Base-by-base conservation (phyloP, 495 filamentous ascomycete species). In the Cercophora scortea region DNA sequence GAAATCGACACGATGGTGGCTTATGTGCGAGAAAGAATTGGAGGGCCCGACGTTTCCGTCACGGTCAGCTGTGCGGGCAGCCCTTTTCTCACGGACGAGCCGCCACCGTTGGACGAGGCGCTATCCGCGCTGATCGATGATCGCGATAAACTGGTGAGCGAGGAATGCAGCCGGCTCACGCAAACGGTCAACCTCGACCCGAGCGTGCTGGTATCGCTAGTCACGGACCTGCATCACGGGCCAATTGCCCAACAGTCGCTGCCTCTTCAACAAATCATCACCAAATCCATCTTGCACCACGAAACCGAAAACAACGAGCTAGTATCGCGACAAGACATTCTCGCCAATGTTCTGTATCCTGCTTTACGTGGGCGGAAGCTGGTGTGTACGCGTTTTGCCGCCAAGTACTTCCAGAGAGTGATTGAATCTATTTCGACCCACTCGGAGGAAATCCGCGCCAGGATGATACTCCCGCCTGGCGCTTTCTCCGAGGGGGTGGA, bases 141-240 rank as follows among this genome's bases (percentile, higher is more conserved):
- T 16, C 57, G 60, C 5, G 55, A 59, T 38, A 47, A 46, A 0
- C 51, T 62, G 0, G 55, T 66, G 4, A 46, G 47, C 15, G 61
- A 63, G 15, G 57, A 61, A 35, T 69, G 54, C 52, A 56, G 52
- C 18, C 57, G 50, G 11, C 35, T 71, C 44, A 69, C 69, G 0
- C 49, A 59, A 5, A 58, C 60, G 0, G 49, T 69, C 12, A 72
- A 75, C 54, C 64, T 73, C 32, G 71, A 75, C 52, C 67, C 66
- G 3, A 69, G 67, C 25, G 70, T 64, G 34, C 61, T 75, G 6
- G 55, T 72, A 0, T 61, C 72, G 4, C 58, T 75, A 0, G 59
- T 68, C 16, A 67, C 69, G 0, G 72, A 75, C 48, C 55, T 75
- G 9, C 70, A 71, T 17, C 69, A 74, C 51, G 62, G 62, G 25